Percentiles rank a stretch among this genome's conserved stretches.
Conservation (phyloP, 306 rosid species). For the Fragaria iinumae region DNA sequence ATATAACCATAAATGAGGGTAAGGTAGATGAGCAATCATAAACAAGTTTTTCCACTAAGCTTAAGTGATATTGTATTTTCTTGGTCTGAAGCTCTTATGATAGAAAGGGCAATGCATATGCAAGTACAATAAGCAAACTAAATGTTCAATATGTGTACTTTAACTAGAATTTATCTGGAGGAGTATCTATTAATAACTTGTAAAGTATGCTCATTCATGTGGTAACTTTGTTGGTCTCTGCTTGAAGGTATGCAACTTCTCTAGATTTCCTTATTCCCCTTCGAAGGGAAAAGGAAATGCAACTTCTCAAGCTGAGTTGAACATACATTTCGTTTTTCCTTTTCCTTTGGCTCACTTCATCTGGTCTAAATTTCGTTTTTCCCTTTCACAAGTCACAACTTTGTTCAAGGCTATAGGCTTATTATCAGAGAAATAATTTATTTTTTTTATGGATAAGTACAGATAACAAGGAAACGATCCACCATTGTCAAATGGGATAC, state of each 20-base stretch:
- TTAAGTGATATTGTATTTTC: neutral
- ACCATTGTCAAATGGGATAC: neutral
- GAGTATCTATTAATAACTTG: neutral
- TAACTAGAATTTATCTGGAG: neutral
- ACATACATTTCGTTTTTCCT: no score
- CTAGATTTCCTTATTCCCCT: neutral
- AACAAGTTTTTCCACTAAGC: neutral
- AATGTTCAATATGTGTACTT: neutral
- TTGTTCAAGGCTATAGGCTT: neutral
- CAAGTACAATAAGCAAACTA: neutral
- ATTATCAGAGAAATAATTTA: no score
- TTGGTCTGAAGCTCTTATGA: conserved; percentile 7
- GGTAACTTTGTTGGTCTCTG: neutral
- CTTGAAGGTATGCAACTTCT: neutral
- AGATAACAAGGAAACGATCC: neutral
- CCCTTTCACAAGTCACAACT: neutral
- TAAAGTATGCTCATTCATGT: neutral
- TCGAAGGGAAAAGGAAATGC: no score
- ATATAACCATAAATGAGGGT: neutral
- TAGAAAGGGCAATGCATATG: neutral
- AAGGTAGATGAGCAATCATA: conserved; percentile 11
- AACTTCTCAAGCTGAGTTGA: no score
- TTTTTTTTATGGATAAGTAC: neutral
- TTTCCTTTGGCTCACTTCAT: neutral
- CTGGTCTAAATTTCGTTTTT: neutral